These are phyloP conservation scores for Wickerhamiella allomyrinae DNA, from an alignment of 805 yeast genomes.

Conservation along the genomic window DNA sequence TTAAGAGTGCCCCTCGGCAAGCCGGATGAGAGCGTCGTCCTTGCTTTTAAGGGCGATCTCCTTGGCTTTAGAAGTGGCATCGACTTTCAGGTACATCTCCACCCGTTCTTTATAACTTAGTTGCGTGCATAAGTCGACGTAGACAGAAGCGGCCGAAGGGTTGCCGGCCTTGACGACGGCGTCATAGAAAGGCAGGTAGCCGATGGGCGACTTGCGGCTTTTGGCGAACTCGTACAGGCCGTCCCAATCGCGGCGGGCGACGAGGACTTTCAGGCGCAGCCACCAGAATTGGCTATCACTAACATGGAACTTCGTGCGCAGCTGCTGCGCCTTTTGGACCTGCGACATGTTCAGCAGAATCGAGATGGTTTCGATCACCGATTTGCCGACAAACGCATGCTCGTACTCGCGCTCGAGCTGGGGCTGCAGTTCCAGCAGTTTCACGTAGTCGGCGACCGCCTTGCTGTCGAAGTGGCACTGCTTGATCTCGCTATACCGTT, in stretches of 20 bases:
- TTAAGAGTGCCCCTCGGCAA: not conserved
- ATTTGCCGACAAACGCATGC: constrained; percentile 28
- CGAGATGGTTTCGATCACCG: constrained; percentile 37
- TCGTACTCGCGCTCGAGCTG: constrained; percentile 31
- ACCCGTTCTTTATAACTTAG: constrained; percentile 34
- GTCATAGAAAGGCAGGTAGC: constrained; percentile 49
- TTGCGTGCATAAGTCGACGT: constrained; percentile 38
- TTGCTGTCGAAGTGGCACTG: constrained; percentile 25
- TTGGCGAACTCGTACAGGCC: constrained; percentile 40
- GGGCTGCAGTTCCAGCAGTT: constrained; percentile 32
- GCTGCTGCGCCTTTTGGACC: constrained; percentile 32
- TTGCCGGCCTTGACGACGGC: constrained; percentile 42
- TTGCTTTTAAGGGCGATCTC: constrained; percentile 21
- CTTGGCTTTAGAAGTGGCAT: constrained; percentile 28
- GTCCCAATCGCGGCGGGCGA: constrained; percentile 38
- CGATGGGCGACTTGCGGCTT: constrained; percentile 49
- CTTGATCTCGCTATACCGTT: constrained; percentile 25
- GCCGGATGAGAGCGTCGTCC: constrained; percentile 9
- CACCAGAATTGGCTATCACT: constrained; percentile 44
- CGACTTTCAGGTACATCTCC: constrained; percentile 29
- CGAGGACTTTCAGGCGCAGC: constrained; percentile 35
- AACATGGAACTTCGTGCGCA: constrained; percentile 41
- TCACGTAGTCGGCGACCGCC: constrained; percentile 32
- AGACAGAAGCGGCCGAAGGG: constrained; percentile 42
- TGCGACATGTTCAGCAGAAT: constrained; percentile 37